These are phyloP conservation scores for Laguncularia racemosa DNA, from an alignment of 345 rosid genomes.

Conservation along the genomic window DNA sequence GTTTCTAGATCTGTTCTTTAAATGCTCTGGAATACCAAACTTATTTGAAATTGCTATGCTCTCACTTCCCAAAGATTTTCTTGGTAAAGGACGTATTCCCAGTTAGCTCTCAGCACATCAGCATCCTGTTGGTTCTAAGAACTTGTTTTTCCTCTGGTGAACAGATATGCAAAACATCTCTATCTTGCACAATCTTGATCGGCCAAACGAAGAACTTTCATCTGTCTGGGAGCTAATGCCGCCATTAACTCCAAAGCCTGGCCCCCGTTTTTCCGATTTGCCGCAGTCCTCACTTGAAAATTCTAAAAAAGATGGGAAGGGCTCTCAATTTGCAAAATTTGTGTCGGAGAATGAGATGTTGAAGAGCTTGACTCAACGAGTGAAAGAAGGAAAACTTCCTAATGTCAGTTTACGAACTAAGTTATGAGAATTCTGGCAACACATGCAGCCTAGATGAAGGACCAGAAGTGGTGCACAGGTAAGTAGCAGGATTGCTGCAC, in stretches of 20 bases:
- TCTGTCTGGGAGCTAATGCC: constrained; percentile 86
- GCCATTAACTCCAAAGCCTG: constrained; percentile 47
- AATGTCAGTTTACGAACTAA: constrained; percentile 37
- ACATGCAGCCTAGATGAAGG: neutral
- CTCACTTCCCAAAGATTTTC: too few species aligned
- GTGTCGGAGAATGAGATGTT: constrained; percentile 45
- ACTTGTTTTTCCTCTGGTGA: neutral
- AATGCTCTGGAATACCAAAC: too few species aligned
- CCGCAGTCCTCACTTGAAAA: constrained; percentile 36
- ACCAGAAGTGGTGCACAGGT: too few species aligned
- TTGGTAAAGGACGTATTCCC: too few species aligned
- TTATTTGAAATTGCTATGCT: too few species aligned
- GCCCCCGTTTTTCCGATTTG: constrained; percentile 30
- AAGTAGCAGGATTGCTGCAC: too few species aligned
- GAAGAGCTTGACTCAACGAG: constrained; percentile 22
- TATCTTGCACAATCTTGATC: constrained; percentile 55
- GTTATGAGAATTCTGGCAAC: constrained; percentile 35
- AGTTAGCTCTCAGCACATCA: too few species aligned
- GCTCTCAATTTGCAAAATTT: constrained; percentile 82
- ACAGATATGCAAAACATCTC: constrained; percentile 51
- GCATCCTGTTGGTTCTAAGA: neutral
- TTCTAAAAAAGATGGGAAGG: constrained; percentile 41
- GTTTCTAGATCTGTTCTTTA: neutral
- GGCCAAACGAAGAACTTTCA: constrained; percentile 51
- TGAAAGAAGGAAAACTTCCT: constrained; percentile 22